Percentiles rank a stretch among this genome's conserved stretches.
Evolutionary conservation across 768 basidiomycete species (phyloP).

Genomic region (Xerocomus potaroensis): DNA sequence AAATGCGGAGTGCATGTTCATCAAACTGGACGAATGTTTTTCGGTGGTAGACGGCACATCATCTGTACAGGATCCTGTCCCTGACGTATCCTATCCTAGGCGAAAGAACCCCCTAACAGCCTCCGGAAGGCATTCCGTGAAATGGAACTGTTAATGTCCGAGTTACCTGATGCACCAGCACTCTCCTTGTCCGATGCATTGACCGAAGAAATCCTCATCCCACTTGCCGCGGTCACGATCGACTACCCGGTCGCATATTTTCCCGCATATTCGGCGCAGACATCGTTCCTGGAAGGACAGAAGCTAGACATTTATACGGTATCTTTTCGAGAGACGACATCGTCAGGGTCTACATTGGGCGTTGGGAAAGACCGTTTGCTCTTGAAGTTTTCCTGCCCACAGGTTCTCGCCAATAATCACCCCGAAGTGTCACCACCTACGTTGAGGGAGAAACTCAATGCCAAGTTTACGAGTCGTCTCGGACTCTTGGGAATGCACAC

Average conservation of each 20-base stretch:
- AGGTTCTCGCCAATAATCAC: slow-evolving; percentile 10
- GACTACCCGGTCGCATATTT: slow-evolving; percentile 60
- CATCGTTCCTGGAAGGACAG: slow-evolving; percentile 41
- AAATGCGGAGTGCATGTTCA: slow-evolving; percentile 10
- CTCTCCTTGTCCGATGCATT: slow-evolving; percentile 29
- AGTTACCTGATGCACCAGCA: slow-evolving; percentile 13
- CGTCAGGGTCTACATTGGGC: neutral
- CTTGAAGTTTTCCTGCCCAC: slow-evolving; percentile 58
- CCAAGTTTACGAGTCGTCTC: slow-evolving; percentile 35
- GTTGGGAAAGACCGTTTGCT: slow-evolving; percentile 32
- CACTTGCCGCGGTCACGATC: slow-evolving; percentile 55
- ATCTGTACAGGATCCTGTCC: neutral
- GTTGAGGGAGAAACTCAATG: slow-evolving; percentile 30
- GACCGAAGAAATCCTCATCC: slow-evolving; percentile 33
- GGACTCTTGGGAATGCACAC: slow-evolving; percentile 16
- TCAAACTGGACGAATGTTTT: slow-evolving; percentile 11
- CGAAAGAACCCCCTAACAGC: slow-evolving; percentile 5
- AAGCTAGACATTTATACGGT: slow-evolving; percentile 49
- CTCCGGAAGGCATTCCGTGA: slow-evolving; percentile 13
- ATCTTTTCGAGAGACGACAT: slow-evolving; percentile 5
- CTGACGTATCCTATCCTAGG: slow-evolving; percentile 14
- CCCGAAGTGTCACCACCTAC: slow-evolving; percentile 13
- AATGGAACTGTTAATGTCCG: slow-evolving; percentile 3
- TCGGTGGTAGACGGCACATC: slow-evolving; percentile 21
- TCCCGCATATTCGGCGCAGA: slow-evolving; percentile 37